Evolutionary conservation across 345 rosid species (phyloP), one percentile per base, ranked within the genome.

Genomic region (Erodium maritimum): DNA sequence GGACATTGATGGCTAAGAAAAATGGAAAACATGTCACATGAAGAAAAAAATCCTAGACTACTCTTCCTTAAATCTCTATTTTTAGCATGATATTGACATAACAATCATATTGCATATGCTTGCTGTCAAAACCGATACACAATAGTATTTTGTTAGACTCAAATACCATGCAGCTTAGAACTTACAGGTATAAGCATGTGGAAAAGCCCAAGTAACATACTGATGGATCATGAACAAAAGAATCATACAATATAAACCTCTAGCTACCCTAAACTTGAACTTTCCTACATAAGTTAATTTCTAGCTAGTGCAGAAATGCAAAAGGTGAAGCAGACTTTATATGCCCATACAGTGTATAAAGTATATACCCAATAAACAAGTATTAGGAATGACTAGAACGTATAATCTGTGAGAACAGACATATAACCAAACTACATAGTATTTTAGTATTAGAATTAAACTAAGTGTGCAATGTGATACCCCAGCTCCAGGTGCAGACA

Each of bases 401-500:
- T 42, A 42, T 42, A 42, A 42, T 7, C 48, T 42, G 16, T 10
- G 48, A 42, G 14, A 14, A 7, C 48, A 42, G 48, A 42, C 14
- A 42, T 42, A 42, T 42, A 14, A 42, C 48, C 48, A 42, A 42
- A 42, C 48, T 42, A 7, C 48, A 42, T 7, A 42, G 48, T 42
- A 51, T 51, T n/a, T 51, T 51, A 51, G n/a, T 42, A 14, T 14
- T 3, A 42, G 14, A 2, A 42, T 7, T 42, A 42, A 10, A 42
- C 48, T 42, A 42, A 57, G 25, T 50, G 54, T 52, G 61, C 63
- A 45, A 42, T 34, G 58, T 53, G 78, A 55, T 84, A 91, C 98
- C 96, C 98, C 96, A 65, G 96, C 96, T 66, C 91, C 95, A 67
- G 94, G 86, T 69, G 73, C 98, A 17, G 96, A 81, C 69, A 82